phyloP scores from a whole-genome alignment of 177 flowering plant species.

The Tripterygium wilfordii region DNA sequence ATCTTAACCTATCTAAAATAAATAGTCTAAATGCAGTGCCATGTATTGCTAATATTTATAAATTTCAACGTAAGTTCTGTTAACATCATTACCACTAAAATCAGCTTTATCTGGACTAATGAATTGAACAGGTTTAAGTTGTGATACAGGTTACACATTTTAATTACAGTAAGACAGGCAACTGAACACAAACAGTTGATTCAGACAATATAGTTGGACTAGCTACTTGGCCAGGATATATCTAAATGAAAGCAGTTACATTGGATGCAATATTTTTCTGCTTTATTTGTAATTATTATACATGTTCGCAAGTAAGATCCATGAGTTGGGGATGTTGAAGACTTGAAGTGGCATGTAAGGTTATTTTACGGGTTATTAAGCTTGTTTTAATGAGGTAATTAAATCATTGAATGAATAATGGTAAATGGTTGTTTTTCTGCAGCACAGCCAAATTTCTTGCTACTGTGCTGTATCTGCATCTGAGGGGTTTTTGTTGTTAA shows the following conservation, averaged over 20 bases:
- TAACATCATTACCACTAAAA: slow-evolving; percentile 5
- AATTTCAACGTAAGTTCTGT: slow-evolving; percentile 10
- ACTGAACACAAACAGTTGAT: slow-evolving; percentile 16
- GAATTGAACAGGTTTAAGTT: slow-evolving; percentile 16
- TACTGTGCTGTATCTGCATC: too few species aligned
- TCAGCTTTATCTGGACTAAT: slow-evolving; percentile 9
- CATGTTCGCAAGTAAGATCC: slow-evolving; percentile 11
- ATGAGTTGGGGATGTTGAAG: too few species aligned
- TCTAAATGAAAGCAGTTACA: slow-evolving; percentile 17
- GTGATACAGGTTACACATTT: slow-evolving; percentile 23
- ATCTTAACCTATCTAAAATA: slow-evolving; percentile 51
- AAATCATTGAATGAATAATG: background rate
- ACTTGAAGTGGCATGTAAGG: slow-evolving; percentile 3
- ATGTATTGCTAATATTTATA: slow-evolving; percentile 8
- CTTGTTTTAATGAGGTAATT: background rate
- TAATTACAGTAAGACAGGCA: background rate
- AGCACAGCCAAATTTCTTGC: background rate
- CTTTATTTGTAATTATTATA: slow-evolving; percentile 2
- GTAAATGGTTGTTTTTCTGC: background rate
- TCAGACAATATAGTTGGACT: slow-evolving; percentile 15
- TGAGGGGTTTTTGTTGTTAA: too few species aligned
- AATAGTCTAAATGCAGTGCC: slow-evolving; percentile 16
- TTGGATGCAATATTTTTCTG: slow-evolving; percentile 13
- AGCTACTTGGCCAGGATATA: slow-evolving; percentile 15
- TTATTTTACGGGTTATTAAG: slow-evolving; percentile 4